Evolutionary conservation across 768 basidiomycete genomes (phyloP).

Genomic region (Lactifluus piperatus): DNA sequence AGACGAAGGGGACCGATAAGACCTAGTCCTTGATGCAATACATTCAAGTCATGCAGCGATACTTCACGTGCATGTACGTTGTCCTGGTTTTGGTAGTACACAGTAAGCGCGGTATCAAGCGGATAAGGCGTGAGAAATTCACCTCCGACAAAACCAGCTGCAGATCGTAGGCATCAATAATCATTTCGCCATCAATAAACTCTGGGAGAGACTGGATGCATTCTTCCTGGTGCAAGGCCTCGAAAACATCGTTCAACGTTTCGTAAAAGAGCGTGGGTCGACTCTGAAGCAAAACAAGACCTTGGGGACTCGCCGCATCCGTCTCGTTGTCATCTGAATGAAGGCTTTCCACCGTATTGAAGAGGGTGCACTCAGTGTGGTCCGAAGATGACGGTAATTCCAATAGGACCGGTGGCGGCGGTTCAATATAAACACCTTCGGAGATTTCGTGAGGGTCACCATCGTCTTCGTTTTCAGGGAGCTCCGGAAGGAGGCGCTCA

Average conservation of each 20-base stretch:
- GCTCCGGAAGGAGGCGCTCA: background rate
- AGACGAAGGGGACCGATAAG: conserved; percentile 19
- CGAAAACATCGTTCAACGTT: conserved; percentile 59
- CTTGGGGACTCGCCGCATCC: conserved; percentile 16
- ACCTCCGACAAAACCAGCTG: conserved; percentile 62
- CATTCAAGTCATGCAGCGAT: conserved; percentile 20
- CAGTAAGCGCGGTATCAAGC: background rate
- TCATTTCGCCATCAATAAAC: conserved; percentile 50
- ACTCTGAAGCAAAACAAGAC: conserved; percentile 46
- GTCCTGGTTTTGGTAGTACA: conserved; percentile 8
- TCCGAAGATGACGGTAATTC: conserved; percentile 32
- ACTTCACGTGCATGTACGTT: conserved; percentile 22
- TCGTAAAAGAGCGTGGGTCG: conserved; percentile 72
- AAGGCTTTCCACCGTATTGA: conserved; percentile 10
- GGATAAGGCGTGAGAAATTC: background rate
- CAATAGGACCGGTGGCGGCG: conserved; percentile 61
- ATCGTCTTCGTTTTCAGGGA: background rate
- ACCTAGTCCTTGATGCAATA: conserved; percentile 20
- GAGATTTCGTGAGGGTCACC: conserved; percentile 18
- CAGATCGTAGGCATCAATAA: conserved; percentile 64
- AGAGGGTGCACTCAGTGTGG: conserved; percentile 27
- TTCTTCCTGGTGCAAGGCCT: conserved; percentile 59
- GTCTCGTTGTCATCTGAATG: conserved; percentile 6
- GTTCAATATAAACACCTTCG: conserved; percentile 60
- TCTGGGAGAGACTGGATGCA: conserved; percentile 38